Percentiles rank a stretch among this genome's conserved stretches.
phyloP scores from a whole-genome alignment of 805 yeast species.

The Metschnikowia drakensbergensis region DNA sequence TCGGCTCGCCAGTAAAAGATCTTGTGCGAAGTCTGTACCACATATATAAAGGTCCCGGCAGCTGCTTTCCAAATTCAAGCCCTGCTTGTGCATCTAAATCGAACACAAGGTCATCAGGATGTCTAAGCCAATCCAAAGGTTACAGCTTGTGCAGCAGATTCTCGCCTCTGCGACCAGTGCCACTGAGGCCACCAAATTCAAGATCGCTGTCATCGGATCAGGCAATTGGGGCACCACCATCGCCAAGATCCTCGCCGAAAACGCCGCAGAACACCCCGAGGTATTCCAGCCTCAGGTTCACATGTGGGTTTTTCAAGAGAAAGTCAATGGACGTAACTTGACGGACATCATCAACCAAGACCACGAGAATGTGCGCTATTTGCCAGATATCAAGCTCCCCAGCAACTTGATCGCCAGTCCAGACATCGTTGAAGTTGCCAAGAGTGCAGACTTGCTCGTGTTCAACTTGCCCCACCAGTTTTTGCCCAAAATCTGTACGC shows the following conservation, averaged over 20 bases:
- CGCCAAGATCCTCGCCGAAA: conserved; percentile 92
- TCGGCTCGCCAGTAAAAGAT: not conserved
- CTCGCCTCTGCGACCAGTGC: conserved; percentile 14
- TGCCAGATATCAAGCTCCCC: conserved; percentile 87
- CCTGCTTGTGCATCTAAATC: not conserved
- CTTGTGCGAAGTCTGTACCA: not conserved
- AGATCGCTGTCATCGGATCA: conserved; percentile 64
- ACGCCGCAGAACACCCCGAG: conserved; percentile 65
- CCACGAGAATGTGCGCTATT: conserved; percentile 92
- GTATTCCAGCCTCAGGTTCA: conserved; percentile 71
- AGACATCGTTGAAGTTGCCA: conserved; percentile 67
- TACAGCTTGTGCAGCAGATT: conserved; percentile 18
- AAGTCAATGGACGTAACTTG: conserved; percentile 68
- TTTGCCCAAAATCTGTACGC: conserved; percentile 68
- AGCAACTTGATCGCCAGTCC: conserved; percentile 86
- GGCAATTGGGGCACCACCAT: conserved; percentile 99
- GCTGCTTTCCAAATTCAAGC: not conserved
- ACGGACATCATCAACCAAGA: conserved; percentile 86
- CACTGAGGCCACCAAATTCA: conserved; percentile 27
- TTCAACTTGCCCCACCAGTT: conserved; percentile 98
- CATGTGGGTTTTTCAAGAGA: conserved; percentile 97
- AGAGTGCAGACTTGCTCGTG: conserved; percentile 79
- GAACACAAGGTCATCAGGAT: not conserved
- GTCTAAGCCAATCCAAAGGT: conserved; percentile 17
- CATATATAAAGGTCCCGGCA: conserved; percentile 3